Evolutionary conservation across 768 basidiomycete genomes (phyloP).

Genomic region (Serendipita sp.): DNA sequence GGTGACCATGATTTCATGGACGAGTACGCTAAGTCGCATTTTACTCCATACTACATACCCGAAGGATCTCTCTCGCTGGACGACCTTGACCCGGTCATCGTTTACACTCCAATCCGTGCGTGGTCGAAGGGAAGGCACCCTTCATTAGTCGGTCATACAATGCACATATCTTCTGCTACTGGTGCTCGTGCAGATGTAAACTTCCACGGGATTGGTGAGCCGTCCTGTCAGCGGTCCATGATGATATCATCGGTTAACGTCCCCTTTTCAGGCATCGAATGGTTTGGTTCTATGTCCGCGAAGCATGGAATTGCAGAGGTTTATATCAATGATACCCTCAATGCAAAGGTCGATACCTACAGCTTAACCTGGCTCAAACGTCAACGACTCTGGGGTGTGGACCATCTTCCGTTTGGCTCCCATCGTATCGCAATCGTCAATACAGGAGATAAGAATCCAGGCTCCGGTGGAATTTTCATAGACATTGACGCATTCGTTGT

Average conservation of each 20-base stretch:
- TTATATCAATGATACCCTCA: conserved; percentile 37
- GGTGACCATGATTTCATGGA: background rate
- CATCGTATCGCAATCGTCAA: conserved; percentile 54
- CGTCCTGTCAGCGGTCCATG: background rate
- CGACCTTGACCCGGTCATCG: background rate
- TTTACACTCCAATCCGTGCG: background rate
- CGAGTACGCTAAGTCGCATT: background rate
- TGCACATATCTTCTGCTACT: background rate
- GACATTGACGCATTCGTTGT: conserved; percentile 57
- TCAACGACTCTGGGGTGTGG: conserved; percentile 50
- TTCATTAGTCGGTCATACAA: background rate
- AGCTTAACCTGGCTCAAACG: conserved; percentile 24
- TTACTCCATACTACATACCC: conserved; percentile 10
- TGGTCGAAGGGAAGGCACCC: conserved; percentile 4
- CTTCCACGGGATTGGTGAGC: conserved; percentile 5
- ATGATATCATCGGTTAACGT: too few relatives aligned
- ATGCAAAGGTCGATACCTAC: conserved; percentile 32
- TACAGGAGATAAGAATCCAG: conserved; percentile 24
- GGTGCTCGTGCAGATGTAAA: conserved; percentile 6
- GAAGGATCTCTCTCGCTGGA: conserved; percentile 7
- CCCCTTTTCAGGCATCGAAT: conserved; percentile 40
- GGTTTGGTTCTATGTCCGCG: conserved; percentile 47
- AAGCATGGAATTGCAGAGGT: conserved; percentile 40
- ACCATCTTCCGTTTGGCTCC: conserved; percentile 30
- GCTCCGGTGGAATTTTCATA: conserved; percentile 22